Evolutionary conservation across 768 basidiomycete genomes (phyloP).

Genomic region (Pleurotus sapidus): DNA sequence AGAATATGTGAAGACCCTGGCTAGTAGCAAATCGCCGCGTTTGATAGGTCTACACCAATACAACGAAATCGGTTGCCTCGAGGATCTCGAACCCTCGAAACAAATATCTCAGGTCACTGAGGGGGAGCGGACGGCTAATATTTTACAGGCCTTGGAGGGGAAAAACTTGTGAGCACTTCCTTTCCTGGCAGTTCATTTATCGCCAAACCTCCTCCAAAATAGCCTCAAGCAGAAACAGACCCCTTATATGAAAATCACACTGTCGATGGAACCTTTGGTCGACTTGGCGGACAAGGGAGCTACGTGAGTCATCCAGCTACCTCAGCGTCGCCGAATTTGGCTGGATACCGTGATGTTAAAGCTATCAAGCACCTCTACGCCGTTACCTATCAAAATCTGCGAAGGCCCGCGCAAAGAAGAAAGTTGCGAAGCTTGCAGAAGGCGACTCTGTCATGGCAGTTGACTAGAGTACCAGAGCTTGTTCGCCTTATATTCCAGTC

Average conservation of each 20-base stretch:
- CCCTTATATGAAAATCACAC: slow-evolving; percentile 70
- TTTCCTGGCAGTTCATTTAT: slow-evolving; percentile 4
- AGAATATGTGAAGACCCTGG: slow-evolving; percentile 61
- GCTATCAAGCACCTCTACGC: slow-evolving; percentile 52
- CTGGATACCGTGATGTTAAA: slow-evolving; percentile 19
- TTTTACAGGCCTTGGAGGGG: slow-evolving; percentile 49
- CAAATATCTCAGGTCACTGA: slow-evolving; percentile 15
- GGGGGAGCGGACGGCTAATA: slow-evolving; percentile 32
- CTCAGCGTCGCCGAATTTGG: not conserved
- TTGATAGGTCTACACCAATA: slow-evolving; percentile 70
- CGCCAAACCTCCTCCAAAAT: slow-evolving; percentile 1
- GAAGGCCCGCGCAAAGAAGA: slow-evolving; percentile 50
- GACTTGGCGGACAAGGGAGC: slow-evolving; percentile 37
- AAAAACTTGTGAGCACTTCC: slow-evolving; percentile 51
- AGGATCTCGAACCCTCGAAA: slow-evolving; percentile 29
- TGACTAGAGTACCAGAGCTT: slow-evolving; percentile 11
- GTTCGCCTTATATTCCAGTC: slow-evolving; percentile 6
- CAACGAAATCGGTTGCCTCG: slow-evolving; percentile 63
- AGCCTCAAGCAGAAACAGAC: slow-evolving; percentile 56
- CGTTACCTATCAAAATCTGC: slow-evolving; percentile 60
- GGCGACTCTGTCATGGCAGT: not conserved
- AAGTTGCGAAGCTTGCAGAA: slow-evolving; percentile 11
- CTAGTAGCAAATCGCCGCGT: slow-evolving; percentile 34
- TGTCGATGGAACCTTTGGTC: slow-evolving; percentile 45
- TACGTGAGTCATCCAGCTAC: slow-evolving; percentile 39